Base-by-base conservation (phyloP, 2,329 filamentous ascomycete species). In the Alternaria sp. region DNA sequence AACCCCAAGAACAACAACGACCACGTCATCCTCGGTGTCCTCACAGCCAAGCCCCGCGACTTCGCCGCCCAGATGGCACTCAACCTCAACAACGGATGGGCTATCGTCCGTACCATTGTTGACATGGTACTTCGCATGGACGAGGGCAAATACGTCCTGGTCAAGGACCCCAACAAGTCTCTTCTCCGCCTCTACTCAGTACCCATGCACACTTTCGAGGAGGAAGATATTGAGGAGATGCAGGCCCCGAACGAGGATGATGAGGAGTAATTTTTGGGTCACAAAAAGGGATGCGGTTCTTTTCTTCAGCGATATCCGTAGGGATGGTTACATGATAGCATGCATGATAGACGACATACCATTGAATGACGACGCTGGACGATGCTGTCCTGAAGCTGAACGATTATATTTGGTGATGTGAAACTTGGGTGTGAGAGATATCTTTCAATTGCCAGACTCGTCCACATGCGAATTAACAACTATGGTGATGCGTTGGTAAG, bases 51-150 rank as follows among this genome's bases (percentile, higher is more conserved):
- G 86, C 96, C 96, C 40, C 91, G 92, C 74, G 96, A 99, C 79
- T 98, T 99, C 74, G 96, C 96, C 67, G 87, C 88, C 77, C 96
- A 99, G 86, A 99, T 99, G 96, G 97, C 97, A 84, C 83, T 99
- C 76, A 96, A 94, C 76, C 88, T 98, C 61, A 92, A 91, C 83
- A 99, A 99, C 83, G 96, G 96, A 68, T 99, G 96, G 96, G 96
- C 96, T 81, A 98, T 99, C 70, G 96, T 99, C 64, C 93, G 96
- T 71, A 99, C 96, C 54, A 97, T 99, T 77, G 93, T 93, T 74
- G 96, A 99, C 82, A 96, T 98, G 91, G 91, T 90, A 75, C 87
- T 93, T 73, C 88, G 90, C 81, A 88, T 90, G 81, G 86, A 89
- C 50, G 91, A 93, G 72, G 91, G 90, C 81, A 94, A 94, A 84